Conservation (phyloP, 768 basidiomycete genomes). For the Roridomyces roridus region DNA sequence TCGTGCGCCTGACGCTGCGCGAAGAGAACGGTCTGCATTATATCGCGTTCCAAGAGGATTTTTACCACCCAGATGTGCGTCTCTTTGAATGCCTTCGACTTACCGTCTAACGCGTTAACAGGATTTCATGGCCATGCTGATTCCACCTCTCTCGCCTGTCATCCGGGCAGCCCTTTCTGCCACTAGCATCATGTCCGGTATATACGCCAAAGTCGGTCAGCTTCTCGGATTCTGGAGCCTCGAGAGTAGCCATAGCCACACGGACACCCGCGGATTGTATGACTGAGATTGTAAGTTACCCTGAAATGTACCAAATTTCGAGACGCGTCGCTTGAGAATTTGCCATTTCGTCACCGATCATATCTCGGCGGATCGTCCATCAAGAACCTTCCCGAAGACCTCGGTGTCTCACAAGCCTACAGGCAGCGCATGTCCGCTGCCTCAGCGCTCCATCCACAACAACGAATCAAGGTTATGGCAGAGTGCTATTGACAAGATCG, state of each 20-base stretch:
- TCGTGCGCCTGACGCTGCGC: conserved; percentile 58
- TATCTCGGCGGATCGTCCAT: too few species aligned
- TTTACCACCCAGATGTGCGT: conserved; percentile 59
- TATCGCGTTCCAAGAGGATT: conserved; percentile 64
- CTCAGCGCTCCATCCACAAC: too few species aligned
- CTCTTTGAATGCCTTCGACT: neutral
- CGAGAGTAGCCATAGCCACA: neutral
- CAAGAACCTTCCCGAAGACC: too few species aligned
- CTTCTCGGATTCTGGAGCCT: conserved; percentile 39
- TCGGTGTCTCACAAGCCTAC: too few species aligned
- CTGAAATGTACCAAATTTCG: neutral
- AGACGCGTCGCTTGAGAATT: too few species aligned
- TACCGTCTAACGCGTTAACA: conserved; percentile 14
- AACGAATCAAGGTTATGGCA: too few species aligned
- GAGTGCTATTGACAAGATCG: too few species aligned
- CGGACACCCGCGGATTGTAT: conserved; percentile 14
- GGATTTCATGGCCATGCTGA: conserved; percentile 50
- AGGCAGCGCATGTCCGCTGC: too few species aligned
- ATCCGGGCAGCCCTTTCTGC: conserved; percentile 37
- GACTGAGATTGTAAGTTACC: conserved; percentile 2
- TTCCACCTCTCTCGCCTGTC: conserved; percentile 49
- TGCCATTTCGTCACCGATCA: too few species aligned
- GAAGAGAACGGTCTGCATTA: conserved; percentile 46
- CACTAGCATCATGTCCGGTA: conserved; percentile 31
- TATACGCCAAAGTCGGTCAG: conserved; percentile 37